Base-by-base conservation (phyloP, 768 basidiomycete species). In the Jaapia argillacea region DNA sequence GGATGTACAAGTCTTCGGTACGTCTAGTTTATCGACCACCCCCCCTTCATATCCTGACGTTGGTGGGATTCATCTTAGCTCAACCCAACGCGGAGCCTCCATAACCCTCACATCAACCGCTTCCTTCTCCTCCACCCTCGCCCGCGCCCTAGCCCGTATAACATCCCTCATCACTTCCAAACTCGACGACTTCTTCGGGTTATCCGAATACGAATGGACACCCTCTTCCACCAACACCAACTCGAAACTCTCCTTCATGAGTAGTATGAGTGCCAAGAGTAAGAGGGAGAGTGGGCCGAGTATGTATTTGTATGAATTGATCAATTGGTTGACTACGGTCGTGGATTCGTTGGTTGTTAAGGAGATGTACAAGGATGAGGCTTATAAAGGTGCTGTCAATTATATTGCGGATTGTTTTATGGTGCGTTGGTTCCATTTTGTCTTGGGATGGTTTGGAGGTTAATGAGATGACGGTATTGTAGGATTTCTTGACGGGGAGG, bases 281-380 rank as follows among this genome's bases (percentile, higher is more conserved):
- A n/a, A n/a, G n/a, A 75, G 77, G 25, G 83, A 87, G 57, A 70
- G 74, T 45, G 78, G 78, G 26, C 90, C 93, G 36, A 93, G 89
- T 74, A 84, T 85, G 75, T 97, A 97, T 62, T 71, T 98, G 2
- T 85, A 90, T 58, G 94, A 97, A 60, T 76, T 98, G 54, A 77
- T 94, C 58, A 92, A 91, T 58, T 99, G 93, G 86, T 72, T 98
- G 42, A 93, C 85, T 28, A 96, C 93, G 1, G 87, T 96, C 44
- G 90, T 99, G 39, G 96, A 98, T 60, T 89, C 79, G 46, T 79
- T 83, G 51, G 75, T 72, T 47, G 79, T 98, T 64, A 81, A 86
- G 44, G 86, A 92, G 45, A 63, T 66, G 6, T 83, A 90, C 66
- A 93, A 92, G 62, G 85, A 90, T 42, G 81, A 88, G 51, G 89